These are phyloP conservation scores for Strobilomyces confusus DNA, from an alignment of 768 basidiomycete genomes.

Conservation along the genomic window DNA sequence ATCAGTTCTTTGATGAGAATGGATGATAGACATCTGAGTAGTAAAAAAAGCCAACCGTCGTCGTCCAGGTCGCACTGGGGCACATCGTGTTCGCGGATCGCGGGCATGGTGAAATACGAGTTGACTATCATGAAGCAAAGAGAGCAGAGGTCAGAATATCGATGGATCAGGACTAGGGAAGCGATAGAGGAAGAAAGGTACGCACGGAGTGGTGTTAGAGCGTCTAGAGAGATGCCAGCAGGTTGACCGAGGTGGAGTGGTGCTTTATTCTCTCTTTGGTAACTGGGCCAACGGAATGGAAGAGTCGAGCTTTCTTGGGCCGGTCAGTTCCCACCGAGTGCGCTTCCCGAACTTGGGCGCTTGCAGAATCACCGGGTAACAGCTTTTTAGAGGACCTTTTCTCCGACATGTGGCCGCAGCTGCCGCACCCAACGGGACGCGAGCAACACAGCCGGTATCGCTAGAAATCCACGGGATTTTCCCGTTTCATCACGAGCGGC, in stretches of 20 bases:
- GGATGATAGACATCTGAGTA: neutral
- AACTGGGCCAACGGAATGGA: conserved; percentile 30
- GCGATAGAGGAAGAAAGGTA: conserved; percentile 10
- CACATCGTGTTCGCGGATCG: conserved; percentile 27
- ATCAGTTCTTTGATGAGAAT: conserved; percentile 10
- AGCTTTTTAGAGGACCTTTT: conserved; percentile 1
- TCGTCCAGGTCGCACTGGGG: conserved; percentile 31
- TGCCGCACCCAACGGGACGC: neutral
- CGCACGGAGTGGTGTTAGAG: conserved; percentile 27
- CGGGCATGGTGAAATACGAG: conserved; percentile 19
- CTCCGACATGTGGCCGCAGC: conserved; percentile 9
- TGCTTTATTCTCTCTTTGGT: conserved; percentile 36
- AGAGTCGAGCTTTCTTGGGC: conserved; percentile 25
- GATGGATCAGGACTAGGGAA: conserved; percentile 8
- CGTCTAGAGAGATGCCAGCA: conserved; percentile 19
- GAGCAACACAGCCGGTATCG: conserved; percentile 7
- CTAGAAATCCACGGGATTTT: neutral
- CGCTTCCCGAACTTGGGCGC: conserved; percentile 17
- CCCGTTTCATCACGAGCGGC: conserved; percentile 5
- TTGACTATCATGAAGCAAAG: neutral
- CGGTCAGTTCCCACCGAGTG: conserved; percentile 28
- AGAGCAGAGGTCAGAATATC: conserved; percentile 4
- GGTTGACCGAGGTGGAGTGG: conserved; percentile 20
- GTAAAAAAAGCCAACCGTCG: conserved; percentile 28
- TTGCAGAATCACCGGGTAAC: conserved; percentile 5